Conservation (phyloP, 2,329 filamentous ascomycete species). For the Colletotrichum euphorbiae region DNA sequence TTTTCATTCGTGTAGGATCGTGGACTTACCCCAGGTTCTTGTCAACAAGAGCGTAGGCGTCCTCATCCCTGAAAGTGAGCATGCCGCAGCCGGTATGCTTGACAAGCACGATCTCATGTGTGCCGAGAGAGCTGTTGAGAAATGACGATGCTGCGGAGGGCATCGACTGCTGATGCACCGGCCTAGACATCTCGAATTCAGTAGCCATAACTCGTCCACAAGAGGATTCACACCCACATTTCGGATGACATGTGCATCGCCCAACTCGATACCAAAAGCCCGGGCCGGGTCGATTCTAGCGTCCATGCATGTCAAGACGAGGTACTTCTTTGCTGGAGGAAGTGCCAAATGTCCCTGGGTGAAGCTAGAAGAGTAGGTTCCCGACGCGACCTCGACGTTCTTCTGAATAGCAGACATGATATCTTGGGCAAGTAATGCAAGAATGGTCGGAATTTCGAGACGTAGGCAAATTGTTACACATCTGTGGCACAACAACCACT, state of each 20-base stretch:
- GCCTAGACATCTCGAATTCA: constrained; percentile 52
- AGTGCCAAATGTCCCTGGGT: constrained; percentile 74
- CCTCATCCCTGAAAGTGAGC: constrained; percentile 73
- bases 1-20: constrained; percentile 27
- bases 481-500: neutral
- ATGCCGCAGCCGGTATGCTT: constrained; percentile 83
- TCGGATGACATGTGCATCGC: constrained; percentile 83
- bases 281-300: constrained; percentile 76
- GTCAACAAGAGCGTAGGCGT: constrained; percentile 63
- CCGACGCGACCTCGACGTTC: constrained; percentile 38
- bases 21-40: constrained; percentile 63
- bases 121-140: constrained; percentile 83
- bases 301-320: constrained; percentile 82
- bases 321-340: constrained; percentile 77
- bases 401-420: constrained; percentile 38
- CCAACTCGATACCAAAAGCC: constrained; percentile 77
- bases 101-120: constrained; percentile 78
- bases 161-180: constrained; percentile 74
- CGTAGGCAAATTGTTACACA: neutral
- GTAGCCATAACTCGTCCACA: neutral
- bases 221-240: constrained; percentile 57
- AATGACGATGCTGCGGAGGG: constrained; percentile 79
- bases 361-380: constrained; percentile 55
- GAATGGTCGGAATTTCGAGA: neutral
- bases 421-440: neutral